phyloP scores from a whole-genome alignment of 257 asterid species.

The Misopates orontium region DNA sequence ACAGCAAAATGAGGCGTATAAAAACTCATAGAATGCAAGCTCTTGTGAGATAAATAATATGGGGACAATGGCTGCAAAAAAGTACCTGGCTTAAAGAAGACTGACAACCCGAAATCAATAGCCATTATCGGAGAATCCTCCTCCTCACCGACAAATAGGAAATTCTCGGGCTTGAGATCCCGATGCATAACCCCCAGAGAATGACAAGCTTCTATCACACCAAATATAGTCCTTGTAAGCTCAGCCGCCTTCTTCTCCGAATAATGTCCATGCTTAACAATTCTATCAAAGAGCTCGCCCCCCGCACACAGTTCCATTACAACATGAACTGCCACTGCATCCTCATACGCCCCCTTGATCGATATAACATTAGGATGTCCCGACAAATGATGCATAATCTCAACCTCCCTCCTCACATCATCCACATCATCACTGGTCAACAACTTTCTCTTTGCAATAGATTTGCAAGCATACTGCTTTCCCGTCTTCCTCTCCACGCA shows the following conservation, averaged over 20 bases:
- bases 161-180: conserved; percentile 89
- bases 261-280: conserved; percentile 78
- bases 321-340: conserved; percentile 75
- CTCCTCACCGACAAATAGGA: conserved; percentile 55
- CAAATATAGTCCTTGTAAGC: conserved; percentile 76
- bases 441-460: conserved; percentile 75
- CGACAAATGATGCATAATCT: conserved; percentile 86
- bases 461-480: conserved; percentile 75
- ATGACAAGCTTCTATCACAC: conserved; percentile 79
- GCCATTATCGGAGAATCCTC: conserved; percentile 75
- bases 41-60: background rate
- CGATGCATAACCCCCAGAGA: conserved; percentile 91
- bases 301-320: conserved; percentile 87
- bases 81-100: conserved; percentile 90
- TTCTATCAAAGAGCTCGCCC: conserved; percentile 89
- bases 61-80: background rate
- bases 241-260: conserved; percentile 89
- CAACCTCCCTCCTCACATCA: conserved; percentile 87
- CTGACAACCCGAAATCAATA: conserved; percentile 79
- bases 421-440: conserved; percentile 71
- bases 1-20: background rate
- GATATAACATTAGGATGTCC: conserved; percentile 66
- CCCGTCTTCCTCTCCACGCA: conserved; percentile 60
- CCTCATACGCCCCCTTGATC: conserved; percentile 80
- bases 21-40: background rate